phyloP scores from a whole-genome alignment of 805 yeast genomes.

The Grigorovia yakushimaensis region DNA sequence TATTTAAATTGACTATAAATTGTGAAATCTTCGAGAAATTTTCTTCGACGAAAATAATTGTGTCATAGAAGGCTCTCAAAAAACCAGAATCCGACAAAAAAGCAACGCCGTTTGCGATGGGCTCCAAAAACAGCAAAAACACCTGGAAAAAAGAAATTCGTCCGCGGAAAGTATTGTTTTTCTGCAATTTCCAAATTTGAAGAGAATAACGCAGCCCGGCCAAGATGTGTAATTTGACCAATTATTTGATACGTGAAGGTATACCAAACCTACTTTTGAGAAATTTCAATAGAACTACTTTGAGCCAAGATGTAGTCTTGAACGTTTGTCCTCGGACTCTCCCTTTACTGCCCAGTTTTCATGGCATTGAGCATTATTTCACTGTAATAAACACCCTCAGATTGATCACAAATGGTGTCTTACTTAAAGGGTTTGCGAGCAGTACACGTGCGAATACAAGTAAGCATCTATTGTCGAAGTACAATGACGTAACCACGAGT shows the following conservation, averaged over 20 bases:
- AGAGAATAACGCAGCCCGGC: too few species aligned
- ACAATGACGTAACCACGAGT: slow-evolving; percentile 23
- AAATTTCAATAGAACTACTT: slow-evolving; percentile 34
- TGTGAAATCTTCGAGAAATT: background rate
- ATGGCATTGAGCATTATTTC: slow-evolving; percentile 46
- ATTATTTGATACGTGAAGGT: slow-evolving; percentile 34
- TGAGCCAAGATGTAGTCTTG: slow-evolving; percentile 41
- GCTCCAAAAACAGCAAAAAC: background rate
- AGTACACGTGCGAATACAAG: background rate
- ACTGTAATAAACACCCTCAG: slow-evolving; percentile 50
- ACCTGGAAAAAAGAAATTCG: background rate
- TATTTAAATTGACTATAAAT: background rate
- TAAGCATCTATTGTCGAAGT: background rate
- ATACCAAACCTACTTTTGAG: slow-evolving; percentile 43
- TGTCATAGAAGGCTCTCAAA: background rate
- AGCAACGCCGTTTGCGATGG: background rate
- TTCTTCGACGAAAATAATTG: background rate
- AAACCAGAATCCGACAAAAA: too few species aligned
- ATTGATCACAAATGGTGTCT: slow-evolving; percentile 42
- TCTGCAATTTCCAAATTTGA: too few species aligned
- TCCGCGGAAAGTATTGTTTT: background rate
- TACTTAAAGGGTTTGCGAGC: slow-evolving; percentile 29
- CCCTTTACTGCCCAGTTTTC: slow-evolving; percentile 44
- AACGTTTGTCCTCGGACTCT: slow-evolving; percentile 46
- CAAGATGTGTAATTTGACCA: too few species aligned